Evolutionary conservation across 2,329 filamentous ascomycete species (phyloP).

Genomic region (Hypocrella siamensis): DNA sequence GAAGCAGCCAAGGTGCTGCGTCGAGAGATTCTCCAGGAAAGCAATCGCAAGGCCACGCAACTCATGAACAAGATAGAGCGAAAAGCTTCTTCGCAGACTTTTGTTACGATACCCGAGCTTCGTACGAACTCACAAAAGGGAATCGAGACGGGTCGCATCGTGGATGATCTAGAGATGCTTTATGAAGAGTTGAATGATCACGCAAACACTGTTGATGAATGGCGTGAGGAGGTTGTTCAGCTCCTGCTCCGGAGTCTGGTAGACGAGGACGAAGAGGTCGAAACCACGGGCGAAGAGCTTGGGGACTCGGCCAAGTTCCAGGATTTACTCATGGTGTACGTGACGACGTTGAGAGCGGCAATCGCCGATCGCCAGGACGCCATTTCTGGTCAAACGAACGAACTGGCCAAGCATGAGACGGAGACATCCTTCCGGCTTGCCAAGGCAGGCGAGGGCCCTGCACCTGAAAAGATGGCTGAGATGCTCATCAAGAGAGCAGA

Average conservation of each 20-base stretch:
- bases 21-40: slow-evolving; percentile 56
- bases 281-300: slow-evolving; percentile 80
- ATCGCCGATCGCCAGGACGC: slow-evolving; percentile 66
- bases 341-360: slow-evolving; percentile 58
- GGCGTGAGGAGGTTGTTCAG: slow-evolving; percentile 58
- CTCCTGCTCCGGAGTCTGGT: slow-evolving; percentile 62
- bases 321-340: slow-evolving; percentile 77
- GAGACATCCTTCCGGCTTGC: slow-evolving; percentile 45
- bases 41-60: slow-evolving; percentile 17
- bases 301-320: slow-evolving; percentile 75
- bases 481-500: slow-evolving; percentile 31
- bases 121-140: slow-evolving; percentile 39
- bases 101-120: slow-evolving; percentile 46
- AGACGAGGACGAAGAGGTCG: slow-evolving; percentile 59
- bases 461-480: slow-evolving; percentile 44
- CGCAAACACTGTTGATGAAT: slow-evolving; percentile 53
- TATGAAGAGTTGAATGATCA: slow-evolving; percentile 55
- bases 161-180: slow-evolving; percentile 51
- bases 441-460: slow-evolving; percentile 48
- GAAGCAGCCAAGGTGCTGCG: slow-evolving; percentile 64
- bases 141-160: slow-evolving; percentile 53
- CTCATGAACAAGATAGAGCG: slow-evolving; percentile 48
- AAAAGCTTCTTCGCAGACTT: slow-evolving; percentile 34
- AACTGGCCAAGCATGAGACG: slow-evolving; percentile 59
- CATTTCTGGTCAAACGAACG: slow-evolving; percentile 63